Evolutionary conservation across 2,329 filamentous ascomycete species (phyloP), one percentile per base, ranked within the genome.

Genomic region (Cladosporium sp.): DNA sequence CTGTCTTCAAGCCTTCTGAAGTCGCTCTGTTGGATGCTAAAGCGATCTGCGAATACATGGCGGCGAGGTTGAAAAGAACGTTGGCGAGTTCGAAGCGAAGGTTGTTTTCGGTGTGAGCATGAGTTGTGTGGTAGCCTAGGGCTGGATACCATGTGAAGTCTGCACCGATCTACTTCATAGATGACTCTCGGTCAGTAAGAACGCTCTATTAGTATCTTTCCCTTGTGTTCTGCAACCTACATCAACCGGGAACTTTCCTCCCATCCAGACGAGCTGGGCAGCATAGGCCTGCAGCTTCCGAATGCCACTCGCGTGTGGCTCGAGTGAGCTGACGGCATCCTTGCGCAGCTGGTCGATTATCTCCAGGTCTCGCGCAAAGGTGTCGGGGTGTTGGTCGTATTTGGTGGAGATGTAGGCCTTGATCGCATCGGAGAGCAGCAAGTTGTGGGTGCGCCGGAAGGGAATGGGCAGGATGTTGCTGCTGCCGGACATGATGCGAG

Each of bases 311-410:
- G 81, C 76, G 66, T 98, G 93, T 2, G 93, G 84, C 67, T 98
- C 93, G 55, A 86, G 82, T 2, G 93, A 86, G 68, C 90, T 89
- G 52, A 95, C 78, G n/a, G 93, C 93, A 68, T 95, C 88, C 57
- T 81, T 81, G 4, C 93, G 85, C 54, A 97, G 75, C 45, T 82
- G 77, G 67, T 97, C 90, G 64, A 98, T 90, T 59, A 86, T 81
- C 66, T 91, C 84, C 54, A 95, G 82, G 73, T 98, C 93, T 58
- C 88, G 81, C 58, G 83, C 82, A 72, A 98, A 98, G 86, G 95
- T 95, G 70, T 96, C 90, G 33, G 93, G 92, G 68, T 95, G 92
- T 69, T 98, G 93, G 71, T 97, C 92, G 85, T 97, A 97, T 78
- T 97, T 96, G 70, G 83, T 86, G 56, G 90, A 95, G 66, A 98